A percentile compares a stretch with the other conserved stretches of the same genome.
phyloP scores from a whole-genome alignment of 176 grass and related monocot species.

The Eragrostis curvula region DNA sequence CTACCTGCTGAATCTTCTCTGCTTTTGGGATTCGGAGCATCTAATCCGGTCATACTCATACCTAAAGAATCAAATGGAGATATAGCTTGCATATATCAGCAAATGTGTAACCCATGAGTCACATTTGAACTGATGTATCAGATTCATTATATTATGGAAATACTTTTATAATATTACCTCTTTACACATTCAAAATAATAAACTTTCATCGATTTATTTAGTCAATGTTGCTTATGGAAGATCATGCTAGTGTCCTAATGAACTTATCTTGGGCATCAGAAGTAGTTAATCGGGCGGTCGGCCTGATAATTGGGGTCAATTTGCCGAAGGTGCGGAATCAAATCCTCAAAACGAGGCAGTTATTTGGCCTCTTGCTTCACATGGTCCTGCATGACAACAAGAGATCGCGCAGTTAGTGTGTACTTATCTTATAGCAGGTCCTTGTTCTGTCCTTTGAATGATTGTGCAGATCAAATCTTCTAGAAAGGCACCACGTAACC shows the following conservation, averaged over 20 bases:
- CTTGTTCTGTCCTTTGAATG: conserved; percentile 30
- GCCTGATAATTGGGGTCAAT: conserved; percentile 46
- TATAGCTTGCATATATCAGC: background rate
- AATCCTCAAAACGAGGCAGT: conserved; percentile 48
- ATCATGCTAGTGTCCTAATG: background rate
- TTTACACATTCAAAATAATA: background rate
- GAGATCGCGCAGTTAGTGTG: background rate
- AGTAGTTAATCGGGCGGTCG: conserved; percentile 18
- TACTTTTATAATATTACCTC: background rate
- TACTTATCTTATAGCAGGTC: conserved; percentile 6
- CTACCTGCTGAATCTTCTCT: background rate
- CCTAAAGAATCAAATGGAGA: background rate
- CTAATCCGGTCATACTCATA: background rate
- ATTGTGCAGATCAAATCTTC: conserved; percentile 31
- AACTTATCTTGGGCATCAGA: background rate
- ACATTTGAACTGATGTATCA: background rate
- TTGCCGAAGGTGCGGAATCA: conserved; percentile 37
- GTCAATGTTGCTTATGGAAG: background rate
- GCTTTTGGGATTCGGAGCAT: conserved; percentile 13
- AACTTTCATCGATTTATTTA: background rate
- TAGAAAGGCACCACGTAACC: conserved; percentile 20
- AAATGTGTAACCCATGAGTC: background rate
- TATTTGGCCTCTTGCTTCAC: conserved; percentile 30
- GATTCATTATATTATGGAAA: background rate
- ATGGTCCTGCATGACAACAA: conserved; percentile 23